phyloP scores from a whole-genome alignment of 495 filamentous ascomycete genomes.

The Talaromyces thailandensis region DNA sequence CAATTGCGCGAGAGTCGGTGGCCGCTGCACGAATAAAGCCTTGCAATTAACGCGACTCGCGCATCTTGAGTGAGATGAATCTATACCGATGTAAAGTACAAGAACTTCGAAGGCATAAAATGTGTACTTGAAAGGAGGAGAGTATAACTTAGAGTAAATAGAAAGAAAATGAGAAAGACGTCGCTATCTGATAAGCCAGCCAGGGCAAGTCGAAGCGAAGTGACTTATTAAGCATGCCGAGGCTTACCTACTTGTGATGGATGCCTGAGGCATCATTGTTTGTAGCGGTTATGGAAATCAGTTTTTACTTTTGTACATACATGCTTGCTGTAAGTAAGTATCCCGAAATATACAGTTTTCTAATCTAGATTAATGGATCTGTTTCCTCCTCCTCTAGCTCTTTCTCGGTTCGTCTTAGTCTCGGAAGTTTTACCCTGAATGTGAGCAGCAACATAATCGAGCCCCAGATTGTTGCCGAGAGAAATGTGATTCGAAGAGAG shows the following conservation, averaged over 20 bases:
- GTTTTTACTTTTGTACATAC: neutral
- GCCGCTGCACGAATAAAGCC: neutral
- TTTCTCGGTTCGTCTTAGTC: conserved; percentile 25
- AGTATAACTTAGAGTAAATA: too few relatives aligned
- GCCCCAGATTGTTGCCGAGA: conserved; percentile 41
- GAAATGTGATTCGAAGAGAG: conserved; percentile 46
- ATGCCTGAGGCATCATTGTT: neutral
- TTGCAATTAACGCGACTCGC: neutral
- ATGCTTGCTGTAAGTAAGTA: neutral
- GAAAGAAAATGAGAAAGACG: neutral
- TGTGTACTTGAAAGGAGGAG: neutral
- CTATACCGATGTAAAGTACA: neutral
- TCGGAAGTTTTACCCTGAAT: conserved; percentile 43
- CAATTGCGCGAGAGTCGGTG: neutral
- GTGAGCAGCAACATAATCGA: conserved; percentile 39
- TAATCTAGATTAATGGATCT: neutral
- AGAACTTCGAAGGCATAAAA: neutral
- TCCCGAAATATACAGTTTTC: neutral
- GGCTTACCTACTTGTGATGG: neutral
- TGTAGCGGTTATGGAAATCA: neutral
- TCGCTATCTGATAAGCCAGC: neutral
- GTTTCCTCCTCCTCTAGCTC: neutral
- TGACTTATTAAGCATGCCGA: neutral
- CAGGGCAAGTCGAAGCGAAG: neutral
- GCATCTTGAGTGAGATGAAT: neutral